phyloP scores from a whole-genome alignment of 2,329 filamentous ascomycete genomes.

The Furcasterigmium sp. region DNA sequence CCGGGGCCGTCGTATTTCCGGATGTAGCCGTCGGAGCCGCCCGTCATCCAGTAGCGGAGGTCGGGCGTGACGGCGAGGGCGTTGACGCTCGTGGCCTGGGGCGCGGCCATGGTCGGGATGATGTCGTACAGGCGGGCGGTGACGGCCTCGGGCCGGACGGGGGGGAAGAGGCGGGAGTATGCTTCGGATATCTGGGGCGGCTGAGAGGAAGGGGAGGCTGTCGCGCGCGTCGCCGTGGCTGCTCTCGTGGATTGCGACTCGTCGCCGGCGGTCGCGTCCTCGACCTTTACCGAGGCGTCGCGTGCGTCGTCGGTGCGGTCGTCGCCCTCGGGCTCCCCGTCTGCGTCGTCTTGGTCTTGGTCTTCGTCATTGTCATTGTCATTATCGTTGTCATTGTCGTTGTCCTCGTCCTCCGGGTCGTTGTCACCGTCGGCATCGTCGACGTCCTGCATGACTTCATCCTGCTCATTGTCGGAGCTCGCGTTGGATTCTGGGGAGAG shows the following conservation, averaged over 20 bases:
- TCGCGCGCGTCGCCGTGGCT: constrained; percentile 8
- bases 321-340: constrained; percentile 15
- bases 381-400: constrained; percentile 26
- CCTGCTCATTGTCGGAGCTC: constrained; percentile 40
- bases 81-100: constrained; percentile 93
- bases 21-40: constrained; percentile 91
- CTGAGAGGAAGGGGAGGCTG: constrained; percentile 5
- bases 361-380: constrained; percentile 31
- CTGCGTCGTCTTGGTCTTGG: constrained; percentile 25
- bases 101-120: constrained; percentile 92
- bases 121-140: constrained; percentile 85
- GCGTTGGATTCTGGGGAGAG: constrained; percentile 27
- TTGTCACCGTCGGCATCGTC: constrained; percentile 29
- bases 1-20: constrained; percentile 94
- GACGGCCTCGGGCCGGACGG: constrained; percentile 71
- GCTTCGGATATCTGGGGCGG: constrained; percentile 4
- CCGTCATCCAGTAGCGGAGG: constrained; percentile 90
- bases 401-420: constrained; percentile 24
- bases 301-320: constrained; percentile 22
- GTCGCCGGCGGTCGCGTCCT: constrained; percentile 32
- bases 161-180: constrained; percentile 16
- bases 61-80: constrained; percentile 88
- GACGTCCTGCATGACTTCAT: constrained; percentile 52
- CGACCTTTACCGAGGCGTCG: constrained; percentile 15
- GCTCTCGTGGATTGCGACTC: constrained; percentile 23